Evolutionary conservation across 805 yeast species (phyloP).

Genomic region (Torulaspora maleeae): DNA sequence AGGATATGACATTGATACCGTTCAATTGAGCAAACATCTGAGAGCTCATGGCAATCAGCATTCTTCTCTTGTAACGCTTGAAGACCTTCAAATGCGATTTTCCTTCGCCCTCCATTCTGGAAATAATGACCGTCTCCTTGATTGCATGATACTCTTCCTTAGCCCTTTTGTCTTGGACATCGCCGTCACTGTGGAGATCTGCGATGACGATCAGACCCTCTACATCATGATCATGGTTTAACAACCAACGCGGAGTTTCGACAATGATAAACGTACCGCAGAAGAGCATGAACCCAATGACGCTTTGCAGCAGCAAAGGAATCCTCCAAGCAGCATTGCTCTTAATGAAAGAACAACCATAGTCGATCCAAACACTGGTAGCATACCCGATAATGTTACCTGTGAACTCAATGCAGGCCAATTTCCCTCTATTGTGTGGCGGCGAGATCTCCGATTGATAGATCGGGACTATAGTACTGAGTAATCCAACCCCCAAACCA

Average conservation of each 20-base stretch:
- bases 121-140: conserved; percentile 71
- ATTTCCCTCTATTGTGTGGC: conserved; percentile 71
- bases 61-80: conserved; percentile 66
- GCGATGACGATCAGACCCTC: conserved; percentile 86
- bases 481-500: conserved; percentile 83
- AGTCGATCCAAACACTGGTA: conserved; percentile 83
- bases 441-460: conserved; percentile 89
- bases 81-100: conserved; percentile 70
- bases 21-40: conserved; percentile 90
- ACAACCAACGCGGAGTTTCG: conserved; percentile 87
- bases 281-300: conserved; percentile 63
- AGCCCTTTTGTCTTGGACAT: conserved; percentile 64
- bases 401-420: conserved; percentile 84
- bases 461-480: conserved; percentile 80
- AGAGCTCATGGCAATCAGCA: conserved; percentile 83
- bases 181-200: conserved; percentile 74
- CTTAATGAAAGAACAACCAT: conserved; percentile 57
- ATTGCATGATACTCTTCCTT: conserved; percentile 70
- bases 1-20: conserved; percentile 88
- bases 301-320: conserved; percentile 70
- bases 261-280: conserved; percentile 75
- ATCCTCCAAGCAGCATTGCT: conserved; percentile 68
- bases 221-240: conserved; percentile 71
- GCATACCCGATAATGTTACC: conserved; percentile 82
- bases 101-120: conserved; percentile 74